Conservation (phyloP, 208 protist species). For the Naegleria gruberi region DNA sequence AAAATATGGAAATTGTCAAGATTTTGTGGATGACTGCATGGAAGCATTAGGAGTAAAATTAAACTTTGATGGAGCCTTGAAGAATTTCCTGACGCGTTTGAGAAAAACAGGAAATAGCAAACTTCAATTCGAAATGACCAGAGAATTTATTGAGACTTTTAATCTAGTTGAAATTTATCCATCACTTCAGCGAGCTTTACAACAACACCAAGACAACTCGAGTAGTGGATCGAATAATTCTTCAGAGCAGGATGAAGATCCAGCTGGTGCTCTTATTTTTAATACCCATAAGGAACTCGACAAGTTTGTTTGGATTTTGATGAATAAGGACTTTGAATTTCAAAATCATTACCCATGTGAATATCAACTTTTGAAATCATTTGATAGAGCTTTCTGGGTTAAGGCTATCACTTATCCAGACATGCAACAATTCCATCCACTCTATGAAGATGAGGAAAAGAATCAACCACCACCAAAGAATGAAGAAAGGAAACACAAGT, state of each 20-base stretch:
- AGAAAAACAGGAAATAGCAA: not conserved
- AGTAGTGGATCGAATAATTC: not conserved
- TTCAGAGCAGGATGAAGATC: not conserved
- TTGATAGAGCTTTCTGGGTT: constrained; percentile 7
- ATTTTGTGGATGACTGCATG: not conserved
- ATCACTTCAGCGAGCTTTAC: not conserved
- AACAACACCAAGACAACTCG: not conserved
- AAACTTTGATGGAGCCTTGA: not conserved
- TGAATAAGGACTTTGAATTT: not conserved
- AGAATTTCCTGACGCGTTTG: not conserved
- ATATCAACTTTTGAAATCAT: not conserved
- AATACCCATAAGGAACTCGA: not conserved
- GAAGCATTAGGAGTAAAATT: not conserved
- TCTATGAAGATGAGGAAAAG: not conserved
- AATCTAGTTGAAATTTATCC: not conserved
- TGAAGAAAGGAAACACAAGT: not conserved
- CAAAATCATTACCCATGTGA: not conserved
- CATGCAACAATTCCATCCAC: not conserved
- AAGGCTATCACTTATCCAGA: not conserved
- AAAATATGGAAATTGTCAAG: constrained; percentile 12
- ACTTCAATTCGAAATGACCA: not conserved
- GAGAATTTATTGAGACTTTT: not conserved
- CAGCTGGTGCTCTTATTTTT: not conserved
- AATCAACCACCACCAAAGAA: not conserved
- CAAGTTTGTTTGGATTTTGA: not conserved